Base-by-base conservation (phyloP, 495 filamentous ascomycete genomes). In the Pseudomonodictys pantanalensis region DNA sequence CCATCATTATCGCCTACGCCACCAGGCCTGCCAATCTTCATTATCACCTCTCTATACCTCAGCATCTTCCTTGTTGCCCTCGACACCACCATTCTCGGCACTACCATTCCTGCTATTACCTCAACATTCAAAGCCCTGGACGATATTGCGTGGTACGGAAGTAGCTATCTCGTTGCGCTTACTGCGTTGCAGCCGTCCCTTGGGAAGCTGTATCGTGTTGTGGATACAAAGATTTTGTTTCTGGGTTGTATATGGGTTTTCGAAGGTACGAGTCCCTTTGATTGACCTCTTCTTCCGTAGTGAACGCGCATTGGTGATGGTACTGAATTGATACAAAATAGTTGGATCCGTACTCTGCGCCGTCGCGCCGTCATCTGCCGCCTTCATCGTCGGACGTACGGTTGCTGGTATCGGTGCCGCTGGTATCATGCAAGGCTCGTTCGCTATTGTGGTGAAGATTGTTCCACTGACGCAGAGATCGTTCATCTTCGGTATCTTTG, bases 301-400 rank as follows among this genome's bases (percentile, higher is more conserved):
- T 5, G n/a, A n/a, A n/a, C n/a, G n/a, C n/a, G n/a, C 25, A 12
- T 47, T 23, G 7, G 20, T 22, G 24, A 9, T 17, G 41, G 32
- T 57, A n/a, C 9, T 15, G 7, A 17, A 10, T 15, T 51, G 23
- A 50, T 8, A 15, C 29, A 0, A 38, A 64, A 7, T 70, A 69
- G 28, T 92, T 15, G 92, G 92, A n/a, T 89, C 84, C n/a, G 73
- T 91, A 38, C 74, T 96, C 58, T 96, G 91, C 70, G 92, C 82
- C 18, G 81, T 83, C 1, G 87, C 92, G 0, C 86, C 88, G 0
- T 88, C 73, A 48, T 92, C 89, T 0, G 76, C 83, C 0, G 81
- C 82, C 2, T 76, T 96, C 24, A 96, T 96, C 60, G 72, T 91
- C 53, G 92, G 92, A 9, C 84, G 92, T 28, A 91, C 92, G 12